Evolutionary conservation across 169 alveolate genomes (phyloP), one percentile per base, ranked within the genome.

Genomic region (Eimeria maxima): DNA sequence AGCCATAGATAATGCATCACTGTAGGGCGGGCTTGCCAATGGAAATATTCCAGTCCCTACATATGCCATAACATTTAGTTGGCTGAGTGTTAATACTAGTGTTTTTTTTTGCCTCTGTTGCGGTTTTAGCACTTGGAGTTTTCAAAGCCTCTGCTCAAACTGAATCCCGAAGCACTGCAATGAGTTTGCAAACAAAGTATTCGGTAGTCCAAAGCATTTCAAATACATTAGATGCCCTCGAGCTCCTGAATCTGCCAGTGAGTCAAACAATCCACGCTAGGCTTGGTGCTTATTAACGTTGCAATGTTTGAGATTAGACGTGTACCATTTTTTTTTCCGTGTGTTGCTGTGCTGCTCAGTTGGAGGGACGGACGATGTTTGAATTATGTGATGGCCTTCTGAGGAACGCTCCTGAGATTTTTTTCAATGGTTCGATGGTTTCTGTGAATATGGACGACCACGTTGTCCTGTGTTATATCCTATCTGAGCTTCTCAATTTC

Each of bases 111-210:
- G 38, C 1, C 38, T 33, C 38, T 53, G 91, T 22, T 33, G 80
- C 29, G 93, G 74, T 27, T 63, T 16, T 81, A 86, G 93, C 93
- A n/a, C 60, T 42, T 29, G 93, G 93, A 13, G 80, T 13, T 42
- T 86, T 86, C 63, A 86, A 86, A 18, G 93, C 63, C 0, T 57
- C 80, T 86, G 81, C 69, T 7, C 93, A 60, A n/a, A 45, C 63
- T 47, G 93, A 55, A 27, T 65, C 80, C 13, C 80, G 63, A 24
- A 86, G 81, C 55, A 86, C 93, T 42, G 93, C 93, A 22, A 20
- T 86, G 80, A 86, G 60, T 63, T 47, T 63, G 93, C 8, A 63
- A 5, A 63, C 80, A 24, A 55, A 63, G 76, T 60, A 63, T 20
- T 55, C 76, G 18, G 60, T 86, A 4, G 63, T 33, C n/a, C 81